Evolutionary conservation across 108 stramenopile species (phyloP), one percentile per base, ranked within the genome.

Genomic region (Cyclotella sp.): DNA sequence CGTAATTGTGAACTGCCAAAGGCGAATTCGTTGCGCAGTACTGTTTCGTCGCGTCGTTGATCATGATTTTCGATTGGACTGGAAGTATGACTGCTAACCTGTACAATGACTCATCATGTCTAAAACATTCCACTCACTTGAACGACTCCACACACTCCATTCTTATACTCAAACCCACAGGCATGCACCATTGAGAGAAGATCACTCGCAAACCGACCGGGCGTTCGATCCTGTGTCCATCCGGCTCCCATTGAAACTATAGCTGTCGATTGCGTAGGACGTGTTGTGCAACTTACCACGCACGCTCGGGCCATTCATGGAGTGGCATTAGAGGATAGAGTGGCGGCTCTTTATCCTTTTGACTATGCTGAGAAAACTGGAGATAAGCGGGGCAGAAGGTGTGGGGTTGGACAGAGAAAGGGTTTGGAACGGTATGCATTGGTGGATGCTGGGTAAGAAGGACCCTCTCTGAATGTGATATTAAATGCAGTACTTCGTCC

Each of bases 261-360:
- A 0, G 63, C 41, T 0, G 55, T 67, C 11, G 82, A 82, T 45
- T 82, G 82, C 60, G 76, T 82, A 42, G 82, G 82, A 0, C 75
- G 82, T 0, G 82, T 82, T 11, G 71, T 82, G 18, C 70, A 76
- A 58, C 46, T 73, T 2, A 66, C 70, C 3, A 82, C 74, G 15
- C 74, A 75, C 46, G 72, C 81, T 18, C 81, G 74, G 12, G 81
- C 81, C 24, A 42, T 82, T 47, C 68, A 82, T 67, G 82, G 82
- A 11, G 63, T 82, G 14, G 52, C 39, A 40, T 63, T 75, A 0
- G 81, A 82, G 24, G 81, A 82, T 71, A 70, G 82, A 41, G 75
- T 82, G 1, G 82, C 82, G n/a, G 82, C 82, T 4, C 49, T 82
- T 14, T 82, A 67, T 57, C 82, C 82, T 13, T 82, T 82, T 54